A percentile compares a stretch with the other conserved stretches of the same genome.
Conservation (phyloP, 2,329 filamentous ascomycete species). For the Colletotrichum cordylinicola region DNA sequence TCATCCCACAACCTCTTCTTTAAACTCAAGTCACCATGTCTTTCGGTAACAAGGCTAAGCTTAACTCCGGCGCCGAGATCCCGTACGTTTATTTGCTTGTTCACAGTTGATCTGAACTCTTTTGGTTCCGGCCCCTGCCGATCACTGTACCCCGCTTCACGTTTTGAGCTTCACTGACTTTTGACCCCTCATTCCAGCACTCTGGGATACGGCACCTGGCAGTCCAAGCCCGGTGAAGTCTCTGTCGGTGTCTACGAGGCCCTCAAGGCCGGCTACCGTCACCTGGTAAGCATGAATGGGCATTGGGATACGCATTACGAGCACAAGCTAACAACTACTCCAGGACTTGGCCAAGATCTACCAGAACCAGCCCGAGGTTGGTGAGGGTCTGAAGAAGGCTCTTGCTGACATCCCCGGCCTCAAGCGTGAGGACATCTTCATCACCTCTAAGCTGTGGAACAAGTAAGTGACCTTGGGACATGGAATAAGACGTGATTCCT, state of each 20-base stretch:
- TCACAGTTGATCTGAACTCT: neutral
- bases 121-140: neutral
- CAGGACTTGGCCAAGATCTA: constrained; percentile 57
- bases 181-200: constrained; percentile 2
- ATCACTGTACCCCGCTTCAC: constrained; percentile 1
- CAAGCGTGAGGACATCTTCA: constrained; percentile 63
- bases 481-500: neutral
- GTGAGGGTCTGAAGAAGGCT: constrained; percentile 57
- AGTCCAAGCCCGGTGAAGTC: constrained; percentile 69
- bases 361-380: constrained; percentile 68
- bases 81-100: constrained; percentile 36
- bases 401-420: constrained; percentile 54
- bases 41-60: constrained; percentile 58
- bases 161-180: constrained; percentile 46
- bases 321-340: neutral
- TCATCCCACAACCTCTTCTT: neutral
- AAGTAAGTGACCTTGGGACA: constrained; percentile 37
- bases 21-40: constrained; percentile 51
- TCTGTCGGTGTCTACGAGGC: constrained; percentile 68
- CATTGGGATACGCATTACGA: rapidly evolving
- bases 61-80: constrained; percentile 71
- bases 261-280: constrained; percentile 67
- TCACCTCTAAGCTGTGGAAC: constrained; percentile 72
- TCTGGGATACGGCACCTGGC: constrained; percentile 63
- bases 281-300: constrained; percentile 45